Percentiles rank a stretch among this genome's conserved stretches.
Conservation (phyloP, 2,329 filamentous ascomycete genomes). For the Aspergillus puulaauensis region DNA sequence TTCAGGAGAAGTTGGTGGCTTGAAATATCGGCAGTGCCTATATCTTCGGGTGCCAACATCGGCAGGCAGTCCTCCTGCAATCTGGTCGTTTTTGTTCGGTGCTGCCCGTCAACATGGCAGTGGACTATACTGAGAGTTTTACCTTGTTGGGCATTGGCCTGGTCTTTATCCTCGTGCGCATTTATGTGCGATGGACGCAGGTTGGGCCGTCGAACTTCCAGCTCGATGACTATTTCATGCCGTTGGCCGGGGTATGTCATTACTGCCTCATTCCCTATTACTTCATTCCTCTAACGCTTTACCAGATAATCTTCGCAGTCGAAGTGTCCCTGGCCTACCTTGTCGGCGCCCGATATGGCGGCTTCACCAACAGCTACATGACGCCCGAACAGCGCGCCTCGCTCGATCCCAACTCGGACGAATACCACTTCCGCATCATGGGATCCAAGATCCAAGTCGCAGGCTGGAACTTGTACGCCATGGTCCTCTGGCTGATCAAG, state of each 20-base stretch:
- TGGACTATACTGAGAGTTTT: constrained; percentile 38
- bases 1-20: too few relatives aligned
- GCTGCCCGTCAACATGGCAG: too few relatives aligned
- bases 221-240: constrained; percentile 58
- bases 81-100: too few relatives aligned
- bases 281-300: neutral
- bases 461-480: constrained; percentile 55
- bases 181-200: constrained; percentile 45
- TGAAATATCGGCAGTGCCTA: too few relatives aligned
- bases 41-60: too few relatives aligned
- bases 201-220: constrained; percentile 49
- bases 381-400: constrained; percentile 47
- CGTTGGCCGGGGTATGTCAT: constrained; percentile 48
- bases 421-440: constrained; percentile 48
- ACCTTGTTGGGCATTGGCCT: constrained; percentile 51
- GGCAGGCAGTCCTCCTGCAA: too few relatives aligned
- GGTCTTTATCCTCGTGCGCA: constrained; percentile 49
- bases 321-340: constrained; percentile 51
- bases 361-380: constrained; percentile 59
- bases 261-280: neutral
- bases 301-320: constrained; percentile 47
- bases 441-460: constrained; percentile 54
- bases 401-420: constrained; percentile 44
- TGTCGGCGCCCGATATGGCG: constrained; percentile 47
- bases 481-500: constrained; percentile 55